These are phyloP conservation scores for Pinus albicaulis DNA, from an alignment of 75 land plant genomes.

Conservation along the genomic window DNA sequence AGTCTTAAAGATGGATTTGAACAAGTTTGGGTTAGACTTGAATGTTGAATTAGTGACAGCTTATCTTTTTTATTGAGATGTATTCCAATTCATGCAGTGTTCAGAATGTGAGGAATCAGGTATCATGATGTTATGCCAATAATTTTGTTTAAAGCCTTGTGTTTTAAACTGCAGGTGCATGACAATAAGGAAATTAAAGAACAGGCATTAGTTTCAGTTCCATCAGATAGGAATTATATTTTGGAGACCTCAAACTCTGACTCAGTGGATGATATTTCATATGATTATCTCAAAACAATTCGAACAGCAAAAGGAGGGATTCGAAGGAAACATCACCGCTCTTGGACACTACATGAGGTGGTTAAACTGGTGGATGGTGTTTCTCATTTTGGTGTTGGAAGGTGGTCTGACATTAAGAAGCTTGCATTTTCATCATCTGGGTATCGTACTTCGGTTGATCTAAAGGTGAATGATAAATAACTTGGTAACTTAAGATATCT, in stretches of 20 bases:
- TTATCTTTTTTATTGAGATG: neutral
- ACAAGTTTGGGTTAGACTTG: neutral
- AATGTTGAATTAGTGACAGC: neutral
- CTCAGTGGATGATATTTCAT: conserved; percentile 23
- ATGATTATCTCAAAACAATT: conserved; percentile 17
- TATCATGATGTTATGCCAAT: neutral
- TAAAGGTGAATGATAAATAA: conserved; percentile 49
- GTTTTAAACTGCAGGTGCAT: conserved; percentile 4
- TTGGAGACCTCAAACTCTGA: conserved; percentile 13
- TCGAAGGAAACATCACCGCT: conserved; percentile 73
- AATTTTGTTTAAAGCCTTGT: neutral
- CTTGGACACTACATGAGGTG: conserved; percentile 87
- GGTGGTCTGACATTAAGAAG: conserved; percentile 89
- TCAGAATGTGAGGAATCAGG: neutral
- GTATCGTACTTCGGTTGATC: conserved; percentile 82
- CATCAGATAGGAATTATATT: neutral
- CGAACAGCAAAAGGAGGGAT: conserved; percentile 32
- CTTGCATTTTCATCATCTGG: conserved; percentile 61
- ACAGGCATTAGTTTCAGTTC: neutral
- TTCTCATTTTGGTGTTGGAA: conserved; percentile 86
- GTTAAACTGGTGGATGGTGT: conserved; percentile 85
- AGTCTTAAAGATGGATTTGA: neutral
- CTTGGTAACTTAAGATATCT: neutral
- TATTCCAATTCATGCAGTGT: neutral
- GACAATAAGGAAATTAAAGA: conserved; percentile 1